Evolutionary conservation across 2,329 filamentous ascomycete species (phyloP).

Genomic region (Aspergillus felis): DNA sequence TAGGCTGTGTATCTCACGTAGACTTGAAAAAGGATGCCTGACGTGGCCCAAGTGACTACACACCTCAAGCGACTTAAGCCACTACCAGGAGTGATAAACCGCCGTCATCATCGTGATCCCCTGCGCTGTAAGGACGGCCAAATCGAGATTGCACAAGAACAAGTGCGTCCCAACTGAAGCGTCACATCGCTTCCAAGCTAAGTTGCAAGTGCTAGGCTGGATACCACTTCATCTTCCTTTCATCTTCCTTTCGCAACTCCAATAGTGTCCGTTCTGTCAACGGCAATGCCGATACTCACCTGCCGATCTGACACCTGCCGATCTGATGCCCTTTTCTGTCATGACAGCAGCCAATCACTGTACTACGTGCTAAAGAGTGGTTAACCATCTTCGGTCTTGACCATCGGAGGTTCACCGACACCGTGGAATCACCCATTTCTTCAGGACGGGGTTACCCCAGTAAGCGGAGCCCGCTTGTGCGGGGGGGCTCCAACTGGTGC

Average conservation of each 20-base stretch:
- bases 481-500: neutral
- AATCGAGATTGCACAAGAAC: too few species aligned
- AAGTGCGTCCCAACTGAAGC: too few species aligned
- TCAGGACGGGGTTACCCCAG: neutral
- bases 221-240: neutral
- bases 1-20: neutral
- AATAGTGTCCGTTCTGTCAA: neutral
- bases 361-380: neutral
- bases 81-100: too few species aligned
- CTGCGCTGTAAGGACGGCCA: too few species aligned
- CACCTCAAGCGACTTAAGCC: too few species aligned
- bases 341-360: neutral
- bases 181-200: neutral
- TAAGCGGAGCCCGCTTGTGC: neutral
- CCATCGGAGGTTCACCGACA: neutral
- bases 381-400: neutral
- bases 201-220: neutral
- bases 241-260: neutral
- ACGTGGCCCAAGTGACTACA: too few species aligned
- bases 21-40: neutral
- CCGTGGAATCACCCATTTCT: neutral
- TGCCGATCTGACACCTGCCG: neutral
- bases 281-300: neutral
- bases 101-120: too few species aligned
- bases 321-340: neutral